Conservation (phyloP, 2,329 filamentous ascomycete genomes). For the Fusarium verticillioides region DNA sequence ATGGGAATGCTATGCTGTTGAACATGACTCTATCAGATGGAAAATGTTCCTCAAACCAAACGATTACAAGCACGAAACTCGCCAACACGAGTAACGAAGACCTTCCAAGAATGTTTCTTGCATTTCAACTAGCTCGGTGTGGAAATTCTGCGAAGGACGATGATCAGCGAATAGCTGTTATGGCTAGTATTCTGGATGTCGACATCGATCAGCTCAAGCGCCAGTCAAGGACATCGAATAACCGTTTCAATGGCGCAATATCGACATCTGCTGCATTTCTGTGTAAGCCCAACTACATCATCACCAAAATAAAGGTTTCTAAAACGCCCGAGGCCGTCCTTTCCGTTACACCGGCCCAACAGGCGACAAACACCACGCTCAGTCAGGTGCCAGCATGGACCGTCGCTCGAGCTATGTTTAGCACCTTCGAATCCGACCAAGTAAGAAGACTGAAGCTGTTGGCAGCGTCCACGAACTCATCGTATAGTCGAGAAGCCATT, state of each 20-base stretch:
- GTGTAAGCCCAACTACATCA: slow-evolving; percentile 39
- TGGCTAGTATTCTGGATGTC: slow-evolving; percentile 31
- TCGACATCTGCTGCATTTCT: slow-evolving; percentile 31
- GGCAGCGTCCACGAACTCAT: not conserved
- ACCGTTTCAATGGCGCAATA: slow-evolving; percentile 19
- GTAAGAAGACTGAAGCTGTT: slow-evolving; percentile 2
- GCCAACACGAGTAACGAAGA: slow-evolving; percentile 14
- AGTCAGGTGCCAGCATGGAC: slow-evolving; percentile 36
- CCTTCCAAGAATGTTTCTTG: slow-evolving; percentile 30
- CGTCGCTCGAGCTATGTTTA: slow-evolving; percentile 36
- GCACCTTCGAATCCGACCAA: slow-evolving; percentile 23
- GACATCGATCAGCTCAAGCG: slow-evolving; percentile 31
- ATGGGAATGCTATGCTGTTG: slow-evolving; percentile 33
- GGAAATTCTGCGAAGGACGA: slow-evolving; percentile 25
- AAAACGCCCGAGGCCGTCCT: slow-evolving; percentile 31
- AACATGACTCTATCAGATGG: slow-evolving; percentile 46
- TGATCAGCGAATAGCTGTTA: slow-evolving; percentile 39
- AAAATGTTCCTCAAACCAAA: slow-evolving; percentile 33
- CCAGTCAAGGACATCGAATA: slow-evolving; percentile 18
- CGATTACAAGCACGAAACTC: slow-evolving; percentile 32
- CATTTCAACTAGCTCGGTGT: slow-evolving; percentile 35
- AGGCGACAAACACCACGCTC: slow-evolving; percentile 29
- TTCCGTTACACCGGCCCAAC: slow-evolving; percentile 3
- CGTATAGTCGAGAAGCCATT: slow-evolving; percentile 40
- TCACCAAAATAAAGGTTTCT: slow-evolving; percentile 30